A percentile compares a stretch with the other conserved stretches of the same genome.
These are phyloP conservation scores for Speleostelium caveatum DNA, from an alignment of 78 protist species.

Conservation along the genomic window DNA sequence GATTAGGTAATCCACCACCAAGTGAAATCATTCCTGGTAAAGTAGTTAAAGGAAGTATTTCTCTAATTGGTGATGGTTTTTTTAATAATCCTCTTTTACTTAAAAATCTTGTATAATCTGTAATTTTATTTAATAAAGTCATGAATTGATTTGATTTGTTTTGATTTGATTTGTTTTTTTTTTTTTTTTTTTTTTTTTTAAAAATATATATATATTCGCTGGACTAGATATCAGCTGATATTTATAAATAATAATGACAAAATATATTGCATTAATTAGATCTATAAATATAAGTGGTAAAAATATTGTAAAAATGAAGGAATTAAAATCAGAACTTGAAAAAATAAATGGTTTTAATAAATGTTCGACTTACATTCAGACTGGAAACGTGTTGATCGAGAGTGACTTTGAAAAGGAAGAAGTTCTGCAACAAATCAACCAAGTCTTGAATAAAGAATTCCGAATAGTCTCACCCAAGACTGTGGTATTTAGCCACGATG, in stretches of 20 bases:
- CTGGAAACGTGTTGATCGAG: constrained; percentile 8
- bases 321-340: neutral
- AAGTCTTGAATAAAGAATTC: neutral
- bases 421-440: neutral
- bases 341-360: neutral
- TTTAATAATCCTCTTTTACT: constrained; percentile 28
- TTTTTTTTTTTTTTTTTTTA: too few species aligned
- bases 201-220: too few species aligned
- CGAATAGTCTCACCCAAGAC: neutral
- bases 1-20: constrained; percentile 77
- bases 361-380: neutral
- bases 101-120: constrained; percentile 20
- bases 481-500: neutral
- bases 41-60: neutral
- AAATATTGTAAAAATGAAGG: constrained; percentile 15
- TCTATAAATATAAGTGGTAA: neutral
- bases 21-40: constrained; percentile 36
- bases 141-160: too few species aligned
- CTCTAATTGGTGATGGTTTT: constrained; percentile 55
- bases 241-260: too few species aligned
- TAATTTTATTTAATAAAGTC: neutral
- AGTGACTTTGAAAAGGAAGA: neutral
- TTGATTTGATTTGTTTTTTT: too few species aligned
- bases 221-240: too few species aligned
- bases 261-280: constrained; percentile 5